Conservation (phyloP, 2,329 filamentous ascomycete species). For the Aspergillus amoenus region DNA sequence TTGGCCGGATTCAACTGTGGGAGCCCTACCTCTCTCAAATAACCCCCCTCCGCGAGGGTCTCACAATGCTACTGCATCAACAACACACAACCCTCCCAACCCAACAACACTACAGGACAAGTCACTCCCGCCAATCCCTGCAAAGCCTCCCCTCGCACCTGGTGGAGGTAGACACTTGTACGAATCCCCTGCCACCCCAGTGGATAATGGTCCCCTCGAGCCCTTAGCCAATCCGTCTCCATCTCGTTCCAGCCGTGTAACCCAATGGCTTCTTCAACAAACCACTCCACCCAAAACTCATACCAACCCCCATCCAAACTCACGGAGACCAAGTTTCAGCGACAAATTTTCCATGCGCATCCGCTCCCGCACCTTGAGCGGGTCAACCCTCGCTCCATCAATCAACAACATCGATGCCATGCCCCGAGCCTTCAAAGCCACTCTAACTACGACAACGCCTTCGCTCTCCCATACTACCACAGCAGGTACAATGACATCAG, state of each 20-base stretch:
- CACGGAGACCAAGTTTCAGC: slow-evolving; percentile 18
- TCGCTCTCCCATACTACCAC: slow-evolving; percentile 14
- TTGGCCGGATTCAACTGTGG: slow-evolving; percentile 15
- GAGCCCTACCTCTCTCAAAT: not conserved
- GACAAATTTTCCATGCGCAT: slow-evolving; percentile 26
- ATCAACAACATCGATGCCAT: slow-evolving; percentile 24
- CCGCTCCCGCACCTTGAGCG: slow-evolving; percentile 35
- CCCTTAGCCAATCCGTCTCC: slow-evolving; percentile 17
- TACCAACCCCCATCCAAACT: slow-evolving; percentile 4
- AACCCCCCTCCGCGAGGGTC: slow-evolving; percentile 4
- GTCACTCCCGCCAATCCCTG: slow-evolving; percentile 22
- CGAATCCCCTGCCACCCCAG: slow-evolving; percentile 11
- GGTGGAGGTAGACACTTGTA: slow-evolving; percentile 1
- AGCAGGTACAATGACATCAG: slow-evolving; percentile 14
- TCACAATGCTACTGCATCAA: slow-evolving; percentile 13
- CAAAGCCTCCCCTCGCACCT: slow-evolving; percentile 10
- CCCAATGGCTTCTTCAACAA: slow-evolving; percentile 33
- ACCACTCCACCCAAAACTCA: not conserved
- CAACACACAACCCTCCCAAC: slow-evolving; percentile 22
- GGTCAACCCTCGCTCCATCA: slow-evolving; percentile 34
- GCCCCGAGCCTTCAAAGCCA: slow-evolving; percentile 22
- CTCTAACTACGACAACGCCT: slow-evolving; percentile 5
- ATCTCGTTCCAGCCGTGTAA: slow-evolving; percentile 26
- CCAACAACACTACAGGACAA: slow-evolving; percentile 23
- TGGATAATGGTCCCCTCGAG: slow-evolving; percentile 11